These are phyloP conservation scores for Babesia caballi DNA, from an alignment of 169 alveolate genomes.

Conservation along the genomic window DNA sequence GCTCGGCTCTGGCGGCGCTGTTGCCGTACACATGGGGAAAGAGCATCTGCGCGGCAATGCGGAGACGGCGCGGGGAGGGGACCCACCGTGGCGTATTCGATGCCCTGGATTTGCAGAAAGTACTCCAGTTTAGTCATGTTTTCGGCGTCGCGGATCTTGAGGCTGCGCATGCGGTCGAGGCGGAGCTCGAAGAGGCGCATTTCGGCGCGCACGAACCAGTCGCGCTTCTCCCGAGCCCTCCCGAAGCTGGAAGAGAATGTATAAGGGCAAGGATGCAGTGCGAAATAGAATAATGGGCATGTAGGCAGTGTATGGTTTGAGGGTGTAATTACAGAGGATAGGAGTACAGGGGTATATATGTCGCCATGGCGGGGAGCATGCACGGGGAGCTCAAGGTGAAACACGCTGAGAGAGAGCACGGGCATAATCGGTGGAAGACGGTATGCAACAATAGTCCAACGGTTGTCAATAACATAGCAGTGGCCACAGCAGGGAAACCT, in stretches of 20 bases:
- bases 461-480: no score
- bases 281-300: no score
- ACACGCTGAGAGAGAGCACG: no score
- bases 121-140: conserved; percentile 69
- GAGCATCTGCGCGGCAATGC: conserved; percentile 2
- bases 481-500: conserved; percentile 1
- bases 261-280: no score
- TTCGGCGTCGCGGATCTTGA: conserved; percentile 66
- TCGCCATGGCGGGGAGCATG: no score
- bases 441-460: no score
- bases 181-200: conserved; percentile 71
- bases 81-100: conserved; percentile 65
- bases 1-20: conserved; percentile 7
- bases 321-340: no score
- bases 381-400: no score
- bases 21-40: not conserved
- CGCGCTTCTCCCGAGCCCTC: conserved; percentile 77
- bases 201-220: conserved; percentile 83
- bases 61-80: not conserved
- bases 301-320: no score
- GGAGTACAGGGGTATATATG: no score
- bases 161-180: conserved; percentile 66
- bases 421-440: no score
- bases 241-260: conserved; percentile 50
- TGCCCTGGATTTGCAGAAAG: conserved; percentile 67